Percentiles rank a stretch among this genome's conserved stretches.
Conservation (phyloP, 768 basidiomycete genomes). For the Boletus rubroflammeus region DNA sequence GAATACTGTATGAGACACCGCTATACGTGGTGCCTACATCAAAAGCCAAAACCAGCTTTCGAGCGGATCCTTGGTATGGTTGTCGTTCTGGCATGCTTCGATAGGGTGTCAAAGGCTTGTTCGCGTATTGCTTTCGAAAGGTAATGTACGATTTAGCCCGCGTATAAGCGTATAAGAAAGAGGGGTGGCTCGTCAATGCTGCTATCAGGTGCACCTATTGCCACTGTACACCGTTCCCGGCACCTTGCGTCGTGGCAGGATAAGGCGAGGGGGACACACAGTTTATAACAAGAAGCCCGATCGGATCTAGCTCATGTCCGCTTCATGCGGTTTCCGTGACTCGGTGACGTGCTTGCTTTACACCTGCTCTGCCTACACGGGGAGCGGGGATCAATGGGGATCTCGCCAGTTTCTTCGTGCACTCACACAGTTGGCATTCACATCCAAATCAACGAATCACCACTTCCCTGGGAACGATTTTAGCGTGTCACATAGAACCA, state of each 20-base stretch:
- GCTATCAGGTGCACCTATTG: not conserved
- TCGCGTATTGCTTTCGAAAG: not conserved
- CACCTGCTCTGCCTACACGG: not conserved
- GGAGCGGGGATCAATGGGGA: not conserved
- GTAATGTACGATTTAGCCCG: not conserved
- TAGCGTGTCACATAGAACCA: not conserved
- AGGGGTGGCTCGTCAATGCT: not conserved
- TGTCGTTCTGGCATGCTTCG: slow-evolving; percentile 28
- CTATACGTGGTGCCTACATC: slow-evolving; percentile 54
- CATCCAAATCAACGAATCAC: not conserved
- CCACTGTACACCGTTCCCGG: not conserved
- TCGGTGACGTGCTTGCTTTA: not conserved
- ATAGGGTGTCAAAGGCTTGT: not conserved
- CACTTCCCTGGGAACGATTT: not conserved
- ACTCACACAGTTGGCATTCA: not conserved
- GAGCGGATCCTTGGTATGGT: slow-evolving; percentile 38
- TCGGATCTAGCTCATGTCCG: slow-evolving; percentile 6
- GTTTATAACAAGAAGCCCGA: slow-evolving; percentile 1
- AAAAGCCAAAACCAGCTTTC: slow-evolving; percentile 47
- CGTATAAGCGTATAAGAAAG: not conserved
- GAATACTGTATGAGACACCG: slow-evolving; percentile 42
- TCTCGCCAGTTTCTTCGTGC: not conserved
- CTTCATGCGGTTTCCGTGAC: slow-evolving; percentile 7
- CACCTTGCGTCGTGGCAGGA: slow-evolving; percentile 9
- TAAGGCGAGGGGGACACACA: slow-evolving; percentile 11